Evolutionary conservation across 2,329 filamentous ascomycete genomes (phyloP).

Genomic region (Alternaria brassicae): DNA sequence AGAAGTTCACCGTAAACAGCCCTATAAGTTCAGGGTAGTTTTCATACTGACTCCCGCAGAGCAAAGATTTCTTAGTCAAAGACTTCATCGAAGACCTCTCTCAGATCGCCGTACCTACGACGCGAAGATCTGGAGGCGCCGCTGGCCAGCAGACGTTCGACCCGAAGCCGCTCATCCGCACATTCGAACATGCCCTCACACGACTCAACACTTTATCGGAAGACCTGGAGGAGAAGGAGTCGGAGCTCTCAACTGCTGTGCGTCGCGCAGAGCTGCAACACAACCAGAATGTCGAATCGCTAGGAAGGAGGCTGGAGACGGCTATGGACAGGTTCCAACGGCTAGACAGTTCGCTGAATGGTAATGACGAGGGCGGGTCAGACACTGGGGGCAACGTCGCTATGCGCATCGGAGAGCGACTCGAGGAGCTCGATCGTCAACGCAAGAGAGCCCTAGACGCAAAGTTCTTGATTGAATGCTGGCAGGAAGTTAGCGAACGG

Average conservation of each 20-base stretch:
- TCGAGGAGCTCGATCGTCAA: conserved; percentile 95
- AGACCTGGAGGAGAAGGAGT: conserved; percentile 88
- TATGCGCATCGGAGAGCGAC: conserved; percentile 89
- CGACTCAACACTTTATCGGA: conserved; percentile 76
- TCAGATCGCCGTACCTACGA: conserved; percentile 79
- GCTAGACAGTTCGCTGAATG: conserved; percentile 82
- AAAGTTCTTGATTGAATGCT: conserved; percentile 94
- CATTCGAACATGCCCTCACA: conserved; percentile 80
- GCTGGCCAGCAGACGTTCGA: conserved; percentile 69
- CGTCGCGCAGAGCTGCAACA: conserved; percentile 91
- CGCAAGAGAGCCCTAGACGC: conserved; percentile 88
- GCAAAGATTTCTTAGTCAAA: conserved; percentile 89
- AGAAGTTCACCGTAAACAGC: conserved; percentile 65
- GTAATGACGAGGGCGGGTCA: conserved; percentile 61
- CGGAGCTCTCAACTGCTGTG: conserved; percentile 87
- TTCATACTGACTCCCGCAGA: conserved; percentile 35
- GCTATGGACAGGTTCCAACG: conserved; percentile 92
- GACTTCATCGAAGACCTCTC: conserved; percentile 96
- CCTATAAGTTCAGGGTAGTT: neutral
- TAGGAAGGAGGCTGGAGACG: conserved; percentile 88
- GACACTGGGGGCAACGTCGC: conserved; percentile 81
- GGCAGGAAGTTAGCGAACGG: conserved; percentile 91
- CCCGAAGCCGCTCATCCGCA: conserved; percentile 93
- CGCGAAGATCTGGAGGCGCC: conserved; percentile 74
- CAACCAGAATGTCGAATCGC: conserved; percentile 84